Base-by-base conservation (phyloP, 2,329 filamentous ascomycete species). In the Phialophora macrospora region DNA sequence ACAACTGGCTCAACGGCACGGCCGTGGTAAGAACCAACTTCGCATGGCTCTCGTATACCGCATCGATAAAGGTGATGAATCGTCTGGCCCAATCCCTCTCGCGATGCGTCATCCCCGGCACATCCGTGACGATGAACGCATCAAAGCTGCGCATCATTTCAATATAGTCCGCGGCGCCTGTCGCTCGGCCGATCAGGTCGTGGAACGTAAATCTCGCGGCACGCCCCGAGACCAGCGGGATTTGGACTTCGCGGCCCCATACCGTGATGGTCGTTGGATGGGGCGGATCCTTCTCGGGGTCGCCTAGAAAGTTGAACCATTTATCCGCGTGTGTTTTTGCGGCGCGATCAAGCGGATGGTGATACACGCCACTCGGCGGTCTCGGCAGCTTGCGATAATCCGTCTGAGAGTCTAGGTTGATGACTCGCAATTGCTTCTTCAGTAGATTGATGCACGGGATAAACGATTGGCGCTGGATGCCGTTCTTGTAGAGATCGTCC, bases 51-150 rank as follows among this genome's bases (percentile, higher is more conserved):
- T 99, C 95, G 75, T 99, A 99, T 4, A 97, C 90, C 5, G 95
- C 94, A 76, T 99, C 95, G 70, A 99, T 92, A 73, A 99, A 97
- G 0, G 94, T 99, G 76, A 99, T 99, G 78, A 99, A 97, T 4
- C 95, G 85, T 12, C 95, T 83, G 0, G 95, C 95, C 46, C 97
- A 84, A 79, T 99, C 95, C 22, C 95, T 87, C 74, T 93, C 88
- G 62, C 87, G 87, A 70, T 92, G 86, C 48, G 90, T 95, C 95
- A 99, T 98, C 5, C 90, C 91, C 0, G 95, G 95, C 1, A 98
- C 88, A 59, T 93, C 90, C 0, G 93, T 97, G 9, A 99, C 86
- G 70, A 99, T 87, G 74, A 99, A 98, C 1, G 93, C 89, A 67
- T 97, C 90, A 77, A 98, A 99, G 71, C 89, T 89, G 63, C 92